Base-by-base conservation (phyloP, 2,329 filamentous ascomycete genomes). In the Herpomyces periplanetae region DNA sequence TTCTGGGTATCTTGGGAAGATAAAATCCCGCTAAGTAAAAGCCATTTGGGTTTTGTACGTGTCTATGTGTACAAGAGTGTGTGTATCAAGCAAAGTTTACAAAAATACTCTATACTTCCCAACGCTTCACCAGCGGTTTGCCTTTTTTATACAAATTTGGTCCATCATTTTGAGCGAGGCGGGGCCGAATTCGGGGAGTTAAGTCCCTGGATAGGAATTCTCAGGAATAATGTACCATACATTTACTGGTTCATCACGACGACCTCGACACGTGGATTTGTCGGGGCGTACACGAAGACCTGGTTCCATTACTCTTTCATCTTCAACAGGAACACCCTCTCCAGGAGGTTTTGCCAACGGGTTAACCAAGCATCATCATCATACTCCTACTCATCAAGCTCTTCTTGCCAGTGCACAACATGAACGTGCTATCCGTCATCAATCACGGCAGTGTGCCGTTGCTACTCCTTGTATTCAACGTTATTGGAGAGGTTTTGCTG, bases 211-310 rank as follows among this genome's bases (percentile, higher is more conserved):
- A n/a, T n/a, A n/a, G n/a, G n/a, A n/a, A n/a, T n/a, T n/a, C n/a
- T n/a, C n/a, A 20, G n/a, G 11, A 13, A 22, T 15, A 28, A 88
- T 88, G 75, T 84, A 80, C 42, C 60, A 64, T 25, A 71, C 64
- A 20, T 96, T 96, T 42, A 80, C 66, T 10, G 80, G 80, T 29
- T 66, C 44, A 39, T 66, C 69, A 30, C 60, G 68, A 32, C 64
- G 66, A 28, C 61, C 63, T 25, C 61, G 80, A 27, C 73, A 88
- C 36, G 69, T 91, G 34, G 88, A 91, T 40, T 59, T 96, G 25
- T 80, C 69, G 27, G 80, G 71, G 25, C 62, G 73, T 29, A 55
- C n/a, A 54, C 27, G 45, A 47, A 19, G 85, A 87, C 32, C 68
- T 71, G 3, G 85, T 80, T 36, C 58, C 49, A 19, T 39, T 37